phyloP scores from a whole-genome alignment of 805 yeast species.

The Kurtzmaniella fragi region DNA sequence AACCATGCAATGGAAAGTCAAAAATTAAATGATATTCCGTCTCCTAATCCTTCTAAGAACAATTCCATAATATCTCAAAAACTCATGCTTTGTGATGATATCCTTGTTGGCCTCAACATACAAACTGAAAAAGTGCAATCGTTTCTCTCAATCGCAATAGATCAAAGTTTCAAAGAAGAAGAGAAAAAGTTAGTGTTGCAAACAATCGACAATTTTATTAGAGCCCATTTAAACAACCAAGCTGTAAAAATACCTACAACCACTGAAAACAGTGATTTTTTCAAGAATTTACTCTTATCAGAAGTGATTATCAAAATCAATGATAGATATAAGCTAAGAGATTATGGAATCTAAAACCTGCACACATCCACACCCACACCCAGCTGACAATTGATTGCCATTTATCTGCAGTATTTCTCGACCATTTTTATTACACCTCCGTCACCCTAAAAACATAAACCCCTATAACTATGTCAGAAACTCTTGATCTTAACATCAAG shows the following conservation, averaged over 20 bases:
- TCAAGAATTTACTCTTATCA: slow-evolving; percentile 1
- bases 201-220: slow-evolving; percentile 8
- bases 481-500: slow-evolving; percentile 30
- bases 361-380: no score
- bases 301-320: background rate
- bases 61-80: no score
- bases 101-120: background rate
- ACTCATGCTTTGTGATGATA: no score
- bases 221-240: slow-evolving; percentile 7
- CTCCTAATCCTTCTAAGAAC: no score
- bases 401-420: no score
- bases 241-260: slow-evolving; percentile 4
- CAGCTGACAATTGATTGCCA: no score
- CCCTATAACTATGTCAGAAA: slow-evolving; percentile 17
- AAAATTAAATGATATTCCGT: no score
- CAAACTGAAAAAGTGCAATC: background rate
- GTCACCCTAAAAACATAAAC: background rate
- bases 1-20: no score
- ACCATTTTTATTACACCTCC: no score
- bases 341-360: no score
- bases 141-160: background rate
- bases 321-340: background rate
- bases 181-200: slow-evolving; percentile 5
- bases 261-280: slow-evolving; percentile 6
- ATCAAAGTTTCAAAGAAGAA: slow-evolving; percentile 6